Base-by-base conservation (phyloP, 2,329 filamentous ascomycete species). In the Dactylellina parvicollis region DNA sequence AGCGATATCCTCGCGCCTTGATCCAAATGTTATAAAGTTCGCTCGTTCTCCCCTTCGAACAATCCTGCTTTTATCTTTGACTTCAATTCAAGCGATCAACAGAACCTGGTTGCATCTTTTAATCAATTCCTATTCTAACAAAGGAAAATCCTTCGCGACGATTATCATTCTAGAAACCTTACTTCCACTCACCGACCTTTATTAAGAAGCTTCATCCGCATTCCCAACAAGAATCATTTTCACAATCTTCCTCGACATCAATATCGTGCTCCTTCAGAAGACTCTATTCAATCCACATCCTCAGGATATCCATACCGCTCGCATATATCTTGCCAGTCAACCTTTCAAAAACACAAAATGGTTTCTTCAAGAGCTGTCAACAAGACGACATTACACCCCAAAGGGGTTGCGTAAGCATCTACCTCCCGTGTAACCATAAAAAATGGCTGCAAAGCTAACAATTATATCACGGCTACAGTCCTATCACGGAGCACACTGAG, bases 401-500 rank as follows among this genome's bases (percentile, higher is more conserved):
- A 72, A 46, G 67, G 67, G 18, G 67, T 72, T 64, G 67, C 60
- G 67, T 72, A 72, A 59, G 67, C 24, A 67, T 72, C 57, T 34
- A n/a, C 20, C 28, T 57, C 10, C 7, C 3, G 34, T 34, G 3
- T 14, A 30, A 24, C 20, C n/a, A 34, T n/a, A 34, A 20, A 18
- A 16, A 34, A 14, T 9, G 26, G 40, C 38, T 22, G 32, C 2
- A 44, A 38, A n/a, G 30, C 24, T 44, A 57, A 24, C 89, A 38
- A 64, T 59, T n/a, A n/a, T n/a, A n/a, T n/a, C n/a, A n/a, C 61
- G 59, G 28, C 34, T 67, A 20, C 65, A 96, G 92, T 83, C 92
- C 93, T 76, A 85, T 89, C 80, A 86, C 86, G 79, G 90, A 96
- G 81, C 94, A 97, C 87, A 98, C 95, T 47, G 95, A 98, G 82